phyloP scores from a whole-genome alignment of 148 eudicot genomes.

The Rhododendron ferrugineum region DNA sequence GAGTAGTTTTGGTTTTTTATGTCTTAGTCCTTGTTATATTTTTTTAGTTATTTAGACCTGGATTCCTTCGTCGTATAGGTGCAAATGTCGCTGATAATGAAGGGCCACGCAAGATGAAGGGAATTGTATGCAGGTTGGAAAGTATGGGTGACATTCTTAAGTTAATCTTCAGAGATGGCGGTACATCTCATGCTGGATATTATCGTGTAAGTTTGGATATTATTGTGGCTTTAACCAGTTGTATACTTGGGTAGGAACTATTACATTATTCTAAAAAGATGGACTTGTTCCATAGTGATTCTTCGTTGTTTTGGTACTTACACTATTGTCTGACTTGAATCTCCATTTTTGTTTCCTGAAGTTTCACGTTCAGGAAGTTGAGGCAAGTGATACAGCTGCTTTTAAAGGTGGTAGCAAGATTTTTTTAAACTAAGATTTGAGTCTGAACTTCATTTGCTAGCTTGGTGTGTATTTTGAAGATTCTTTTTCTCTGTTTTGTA shows the following conservation, averaged over 20 bases:
- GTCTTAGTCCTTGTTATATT: not conserved
- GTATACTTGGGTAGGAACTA: not conserved
- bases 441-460: not conserved
- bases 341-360: constrained; percentile 24
- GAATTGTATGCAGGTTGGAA: constrained; percentile 65
- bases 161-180: constrained; percentile 67
- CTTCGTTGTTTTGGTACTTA: not conserved
- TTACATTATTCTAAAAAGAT: not conserved
- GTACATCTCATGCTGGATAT: constrained; percentile 70
- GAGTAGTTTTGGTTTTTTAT: not conserved
- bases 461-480: not conserved
- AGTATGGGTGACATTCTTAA: constrained; percentile 74
- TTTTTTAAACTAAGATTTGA: not conserved
- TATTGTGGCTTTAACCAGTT: not conserved
- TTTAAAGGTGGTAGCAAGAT: constrained; percentile 38
- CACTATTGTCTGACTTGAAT: constrained; percentile 16
- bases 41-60: not conserved
- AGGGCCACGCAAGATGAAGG: constrained; percentile 48
- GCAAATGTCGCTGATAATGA: constrained; percentile 44
- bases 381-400: constrained; percentile 37
- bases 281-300: not conserved
- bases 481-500: not conserved
- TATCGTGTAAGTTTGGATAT: constrained; percentile 63
- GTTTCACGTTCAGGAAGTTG: constrained; percentile 89
- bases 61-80: constrained; percentile 27